Evolutionary conservation across 129 eudicot genomes (phyloP), one percentile per base, ranked within the genome.

Genomic region (Ambrosia trifida): DNA sequence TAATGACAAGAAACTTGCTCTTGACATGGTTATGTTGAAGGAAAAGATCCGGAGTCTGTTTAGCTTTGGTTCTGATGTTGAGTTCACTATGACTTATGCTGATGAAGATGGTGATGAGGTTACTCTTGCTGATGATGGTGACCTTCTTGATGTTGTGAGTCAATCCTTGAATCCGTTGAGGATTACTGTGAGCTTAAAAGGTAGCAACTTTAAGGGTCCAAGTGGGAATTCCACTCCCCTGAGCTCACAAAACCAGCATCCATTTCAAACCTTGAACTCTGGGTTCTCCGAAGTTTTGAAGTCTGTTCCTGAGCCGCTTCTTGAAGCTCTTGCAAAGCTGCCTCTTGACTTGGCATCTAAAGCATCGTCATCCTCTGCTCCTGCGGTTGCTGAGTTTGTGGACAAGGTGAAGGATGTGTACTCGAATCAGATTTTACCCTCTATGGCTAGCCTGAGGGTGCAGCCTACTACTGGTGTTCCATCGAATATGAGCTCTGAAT

Each of bases 21-120:
- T 90, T 63, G 73, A 73, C 63, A 76, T 88, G 79, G 79, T 63
- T 47, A 79, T 73, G 45, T 59, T 95, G 75, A 88, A 86, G 77
- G 73, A 52, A 53, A 95, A 88, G 81, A 70, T 95, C n/a, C 69
- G 68, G 33, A 11, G 60, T 13, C 88, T 90, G 49, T 95, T 95
- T 70, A 72, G 66, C 70, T 77, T 95, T 45, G 76, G 83, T 72
- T 54, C 88, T 7, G 86, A 77, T 72, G 75, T 85, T 31, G 85
- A 67, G 18, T 77, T 86, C 38, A 79, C 43, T 3, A 77, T 95
- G 18, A 90, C 89, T 12, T 95, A 95, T 41, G 60, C 80, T 18
- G 99, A 95, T 60, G 99, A 95, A 76, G 99, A 95, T 69, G 78
- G 77, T 64, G 99, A 95, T 75, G 75, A 67, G 5, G 97, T 95